Conservation (phyloP, 345 rosid genomes). For the Combretum micranthum region DNA sequence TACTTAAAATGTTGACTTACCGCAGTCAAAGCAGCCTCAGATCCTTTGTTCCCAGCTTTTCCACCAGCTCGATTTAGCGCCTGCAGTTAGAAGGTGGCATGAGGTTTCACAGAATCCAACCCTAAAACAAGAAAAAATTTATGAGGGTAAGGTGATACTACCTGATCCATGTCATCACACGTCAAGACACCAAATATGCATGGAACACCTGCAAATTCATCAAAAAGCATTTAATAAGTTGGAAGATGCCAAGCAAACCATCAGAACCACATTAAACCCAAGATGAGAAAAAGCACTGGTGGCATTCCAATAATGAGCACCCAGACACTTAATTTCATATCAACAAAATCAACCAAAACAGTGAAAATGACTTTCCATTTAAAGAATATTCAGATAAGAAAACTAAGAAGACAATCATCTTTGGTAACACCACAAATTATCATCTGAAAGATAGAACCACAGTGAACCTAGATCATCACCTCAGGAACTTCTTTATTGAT, state of each 20-base stretch:
- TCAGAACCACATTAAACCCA: not conserved
- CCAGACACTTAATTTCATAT: no score
- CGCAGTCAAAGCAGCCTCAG: conserved; percentile 88
- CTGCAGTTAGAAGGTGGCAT: conserved; percentile 27
- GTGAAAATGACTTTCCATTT: no score
- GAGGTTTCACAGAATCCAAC: not conserved
- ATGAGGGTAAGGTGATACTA: conserved; percentile 8
- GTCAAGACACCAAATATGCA: conserved; percentile 95
- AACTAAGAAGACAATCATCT: no score
- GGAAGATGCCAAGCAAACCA: not conserved
- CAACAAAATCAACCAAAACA: no score
- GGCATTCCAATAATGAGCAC: no score
- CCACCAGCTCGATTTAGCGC: conserved; percentile 97
- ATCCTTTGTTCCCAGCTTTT: conserved; percentile 90
- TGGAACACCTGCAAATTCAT: conserved; percentile 64
- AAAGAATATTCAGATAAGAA: no score
- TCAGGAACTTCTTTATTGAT: no score
- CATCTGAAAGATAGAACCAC: no score
- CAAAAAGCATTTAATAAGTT: conserved; percentile 3
- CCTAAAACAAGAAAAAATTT: not conserved
- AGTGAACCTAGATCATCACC: no score
- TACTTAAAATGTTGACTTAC: conserved; percentile 34
- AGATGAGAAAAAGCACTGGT: not conserved
- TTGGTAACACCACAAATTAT: no score
- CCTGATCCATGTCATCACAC: conserved; percentile 98